Percentiles rank a stretch among this genome's conserved stretches.
phyloP scores from a whole-genome alignment of 1,284 basidiomycete genomes.

The Puccinia novopanici region DNA sequence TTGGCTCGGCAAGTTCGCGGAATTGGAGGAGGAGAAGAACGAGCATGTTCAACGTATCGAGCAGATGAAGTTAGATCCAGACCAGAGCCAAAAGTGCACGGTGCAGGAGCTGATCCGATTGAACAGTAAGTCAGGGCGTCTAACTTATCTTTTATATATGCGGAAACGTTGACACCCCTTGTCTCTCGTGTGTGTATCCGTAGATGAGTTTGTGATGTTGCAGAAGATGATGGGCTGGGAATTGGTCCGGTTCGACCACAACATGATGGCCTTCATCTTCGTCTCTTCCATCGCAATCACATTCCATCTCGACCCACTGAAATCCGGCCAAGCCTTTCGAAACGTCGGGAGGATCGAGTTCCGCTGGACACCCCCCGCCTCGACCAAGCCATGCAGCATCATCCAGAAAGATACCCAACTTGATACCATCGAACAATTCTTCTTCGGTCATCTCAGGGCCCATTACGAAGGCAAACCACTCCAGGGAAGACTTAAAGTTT shows the following conservation, averaged over 20 bases:
- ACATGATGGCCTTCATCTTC: constrained; percentile 33
- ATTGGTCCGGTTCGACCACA: constrained; percentile 31
- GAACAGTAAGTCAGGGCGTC: constrained; percentile 14
- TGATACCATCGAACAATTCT: constrained; percentile 25
- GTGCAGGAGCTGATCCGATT: constrained; percentile 37
- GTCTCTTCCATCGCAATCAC: background rate
- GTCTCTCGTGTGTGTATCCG: background rate
- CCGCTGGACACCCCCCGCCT: background rate
- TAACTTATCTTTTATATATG: background rate
- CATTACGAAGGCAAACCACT: constrained; percentile 14
- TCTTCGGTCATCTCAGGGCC: constrained; percentile 30
- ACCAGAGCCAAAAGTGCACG: constrained; percentile 42
- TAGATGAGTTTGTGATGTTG: constrained; percentile 44
- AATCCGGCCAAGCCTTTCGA: background rate
- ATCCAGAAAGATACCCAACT: background rate
- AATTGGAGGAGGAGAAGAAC: constrained; percentile 35
- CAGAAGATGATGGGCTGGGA: constrained; percentile 48
- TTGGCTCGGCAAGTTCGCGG: constrained; percentile 37
- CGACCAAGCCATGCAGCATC: background rate
- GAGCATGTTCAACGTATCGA: constrained; percentile 30
- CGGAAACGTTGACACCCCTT: background rate
- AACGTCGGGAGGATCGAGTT: constrained; percentile 36
- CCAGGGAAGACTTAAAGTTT: constrained; percentile 32
- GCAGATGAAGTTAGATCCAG: constrained; percentile 22
- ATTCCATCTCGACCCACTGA: constrained; percentile 24